Percentiles rank a stretch among this genome's conserved stretches.
These are phyloP conservation scores for Phlegmacium glaucopus DNA, from an alignment of 768 basidiomycete genomes.

Conservation along the genomic window DNA sequence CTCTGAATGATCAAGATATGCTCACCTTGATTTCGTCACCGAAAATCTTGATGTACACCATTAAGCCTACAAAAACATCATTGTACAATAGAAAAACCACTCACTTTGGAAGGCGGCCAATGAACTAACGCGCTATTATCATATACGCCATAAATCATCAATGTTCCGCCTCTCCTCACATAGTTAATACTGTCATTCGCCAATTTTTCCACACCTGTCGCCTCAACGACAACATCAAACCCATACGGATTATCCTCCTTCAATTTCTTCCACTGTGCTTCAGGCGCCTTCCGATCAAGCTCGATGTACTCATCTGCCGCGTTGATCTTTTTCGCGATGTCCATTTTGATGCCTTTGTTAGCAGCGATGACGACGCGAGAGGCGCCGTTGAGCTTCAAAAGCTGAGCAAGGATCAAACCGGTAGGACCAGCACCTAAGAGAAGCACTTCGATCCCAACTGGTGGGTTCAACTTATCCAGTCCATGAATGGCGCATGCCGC, in stretches of 20 bases:
- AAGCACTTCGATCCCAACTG: constrained; percentile 81
- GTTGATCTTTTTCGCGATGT: constrained; percentile 75
- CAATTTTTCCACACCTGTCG: constrained; percentile 75
- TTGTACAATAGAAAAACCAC: constrained; percentile 27
- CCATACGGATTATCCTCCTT: constrained; percentile 83
- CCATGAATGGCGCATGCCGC: constrained; percentile 92
- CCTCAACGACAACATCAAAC: constrained; percentile 78
- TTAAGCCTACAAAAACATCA: neutral
- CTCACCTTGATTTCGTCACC: constrained; percentile 51
- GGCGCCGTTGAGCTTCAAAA: constrained; percentile 86
- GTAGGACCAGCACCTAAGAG: constrained; percentile 91
- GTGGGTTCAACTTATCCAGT: constrained; percentile 80
- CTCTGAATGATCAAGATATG: neutral
- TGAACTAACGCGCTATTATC: constrained; percentile 80
- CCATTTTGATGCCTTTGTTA: constrained; percentile 89
- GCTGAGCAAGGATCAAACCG: constrained; percentile 83
- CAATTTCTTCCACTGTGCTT: constrained; percentile 75
- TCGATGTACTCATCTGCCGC: constrained; percentile 86
- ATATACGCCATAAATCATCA: constrained; percentile 91
- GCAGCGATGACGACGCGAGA: constrained; percentile 78
- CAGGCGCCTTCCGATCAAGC: constrained; percentile 72
- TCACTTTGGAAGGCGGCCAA: constrained; percentile 85
- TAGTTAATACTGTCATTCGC: constrained; percentile 91
- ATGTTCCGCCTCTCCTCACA: constrained; percentile 78
- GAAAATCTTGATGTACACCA: constrained; percentile 50